These are phyloP conservation scores for Fusarium sp. DNA, from an alignment of 2,329 filamentous ascomycete species.

Conservation along the genomic window DNA sequence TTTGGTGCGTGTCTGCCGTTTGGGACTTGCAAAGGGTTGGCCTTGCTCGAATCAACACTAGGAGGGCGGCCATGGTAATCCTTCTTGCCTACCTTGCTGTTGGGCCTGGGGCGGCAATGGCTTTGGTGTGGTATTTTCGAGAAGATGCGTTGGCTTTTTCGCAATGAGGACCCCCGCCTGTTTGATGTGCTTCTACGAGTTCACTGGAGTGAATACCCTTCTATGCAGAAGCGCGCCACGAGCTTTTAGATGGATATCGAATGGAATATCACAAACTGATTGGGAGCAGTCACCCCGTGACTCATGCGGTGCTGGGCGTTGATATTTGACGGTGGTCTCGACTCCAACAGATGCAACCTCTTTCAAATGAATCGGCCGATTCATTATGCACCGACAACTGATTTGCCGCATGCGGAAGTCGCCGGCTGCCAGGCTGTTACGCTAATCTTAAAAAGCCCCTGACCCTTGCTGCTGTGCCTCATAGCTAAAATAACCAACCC, in stretches of 20 bases:
- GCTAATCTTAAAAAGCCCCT: not conserved
- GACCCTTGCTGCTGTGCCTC: not conserved
- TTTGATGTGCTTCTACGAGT: no score
- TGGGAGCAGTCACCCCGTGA: not conserved
- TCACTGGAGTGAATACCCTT: no score
- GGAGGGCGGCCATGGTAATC: not conserved
- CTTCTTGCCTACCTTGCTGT: not conserved
- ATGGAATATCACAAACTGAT: no score
- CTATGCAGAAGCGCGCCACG: no score
- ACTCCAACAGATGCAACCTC: not conserved
- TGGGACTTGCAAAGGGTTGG: slow-evolving; percentile 27
- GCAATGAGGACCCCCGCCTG: not conserved
- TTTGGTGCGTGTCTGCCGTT: slow-evolving; percentile 11
- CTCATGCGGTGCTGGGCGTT: not conserved
- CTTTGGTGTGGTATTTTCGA: slow-evolving; percentile 25
- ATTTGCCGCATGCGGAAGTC: not conserved
- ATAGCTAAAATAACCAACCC: not conserved
- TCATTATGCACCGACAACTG: not conserved
- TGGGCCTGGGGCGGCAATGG: slow-evolving; percentile 22
- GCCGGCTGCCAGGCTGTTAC: not conserved
- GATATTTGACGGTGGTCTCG: not conserved
- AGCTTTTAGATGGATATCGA: no score
- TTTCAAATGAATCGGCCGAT: not conserved
- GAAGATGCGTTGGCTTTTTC: slow-evolving; percentile 5
- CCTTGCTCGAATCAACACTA: not conserved